Evolutionary conservation across 495 filamentous ascomycete species (phyloP).

Genomic region (Ascodesmis nigricans): DNA sequence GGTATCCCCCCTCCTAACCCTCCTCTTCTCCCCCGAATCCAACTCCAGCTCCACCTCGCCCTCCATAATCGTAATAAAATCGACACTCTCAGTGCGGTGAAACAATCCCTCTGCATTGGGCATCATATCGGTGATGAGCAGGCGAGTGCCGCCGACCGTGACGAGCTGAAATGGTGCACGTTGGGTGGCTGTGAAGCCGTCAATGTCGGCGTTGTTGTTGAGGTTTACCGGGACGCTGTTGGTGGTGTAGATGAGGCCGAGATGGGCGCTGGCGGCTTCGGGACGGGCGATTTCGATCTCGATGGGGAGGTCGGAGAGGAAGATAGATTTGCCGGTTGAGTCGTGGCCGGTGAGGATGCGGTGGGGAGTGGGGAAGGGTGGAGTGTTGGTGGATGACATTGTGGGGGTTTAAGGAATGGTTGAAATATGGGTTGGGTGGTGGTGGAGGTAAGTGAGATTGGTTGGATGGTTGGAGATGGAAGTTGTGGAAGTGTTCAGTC

Average conservation of each 20-base stretch:
- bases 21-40: slow-evolving; percentile 34
- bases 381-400: too few relatives aligned
- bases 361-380: slow-evolving; percentile 3
- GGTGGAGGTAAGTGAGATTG: too few relatives aligned
- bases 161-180: slow-evolving; percentile 7
- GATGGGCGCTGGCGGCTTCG: slow-evolving; percentile 19
- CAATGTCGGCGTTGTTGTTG: slow-evolving; percentile 26
- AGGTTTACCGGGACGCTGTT: slow-evolving; percentile 34
- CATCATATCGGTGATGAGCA: slow-evolving; percentile 38
- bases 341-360: slow-evolving; percentile 27
- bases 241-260: slow-evolving; percentile 31
- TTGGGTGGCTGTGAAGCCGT: slow-evolving; percentile 26
- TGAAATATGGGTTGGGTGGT: too few relatives aligned
- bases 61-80: slow-evolving; percentile 60
- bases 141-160: slow-evolving; percentile 27
- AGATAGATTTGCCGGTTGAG: slow-evolving; percentile 22
- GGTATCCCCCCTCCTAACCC: slow-evolving; percentile 39
- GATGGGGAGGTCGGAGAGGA: slow-evolving; percentile 12
- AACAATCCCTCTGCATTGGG: slow-evolving; percentile 34
- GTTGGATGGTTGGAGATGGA: too few relatives aligned
- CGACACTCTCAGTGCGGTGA: slow-evolving; percentile 51
- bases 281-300: slow-evolving; percentile 10
- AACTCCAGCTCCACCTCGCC: slow-evolving; percentile 42
- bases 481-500: too few relatives aligned
- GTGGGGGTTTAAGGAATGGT: too few relatives aligned